Base-by-base conservation (phyloP, 2,329 filamentous ascomycete genomes). In the Diaporthe velutina region DNA sequence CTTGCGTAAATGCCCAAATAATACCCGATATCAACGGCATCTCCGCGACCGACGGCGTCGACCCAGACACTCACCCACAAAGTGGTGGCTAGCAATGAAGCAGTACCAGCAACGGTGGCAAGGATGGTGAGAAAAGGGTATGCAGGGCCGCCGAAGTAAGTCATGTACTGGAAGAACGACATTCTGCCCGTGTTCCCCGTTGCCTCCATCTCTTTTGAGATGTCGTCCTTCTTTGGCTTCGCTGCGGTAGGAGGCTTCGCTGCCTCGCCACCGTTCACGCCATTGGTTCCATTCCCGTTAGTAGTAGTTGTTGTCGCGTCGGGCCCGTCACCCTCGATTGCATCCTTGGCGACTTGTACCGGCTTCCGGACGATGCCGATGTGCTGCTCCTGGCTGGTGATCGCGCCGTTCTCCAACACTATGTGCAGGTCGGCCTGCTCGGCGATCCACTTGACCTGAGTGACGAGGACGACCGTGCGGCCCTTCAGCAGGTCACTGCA, bases 401-500 rank as follows among this genome's bases (percentile, higher is more conserved):
- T 76, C 12, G 77, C 80, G 7, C 88, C 88, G 68, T 85, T 86
- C 25, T 89, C 87, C n/a, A 90, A 80, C 0, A 78, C 77, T 42
- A 89, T 79, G 15, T 84, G 81, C 15, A 88, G 79, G 74, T 90
- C 88, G 12, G 87, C 86, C 78, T 90, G 88, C 3, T 85, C 83
- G 0, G 87, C 82, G 55, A 90, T 85, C 88, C 88, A 89, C 1
- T 86, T 87, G 52, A 89, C 79, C 77, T 91, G 90, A 4, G 89
- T 90, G 4, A 91, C 90, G 22, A 92, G 83, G 8, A 92, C 86
- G 1, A 87, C 85, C 1, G 90, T 92, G 40, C 90, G 84, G 12
- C 86, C 88, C 28, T 83, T 83, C 13, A 92, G 83, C 35, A 92
- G 78, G 64, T 90, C 88, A 61, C 86, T 84, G 74, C 89, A 90